These are phyloP conservation scores for Ceratobasidium sp. DNA, from an alignment of 1,284 basidiomycete genomes.

Conservation along the genomic window DNA sequence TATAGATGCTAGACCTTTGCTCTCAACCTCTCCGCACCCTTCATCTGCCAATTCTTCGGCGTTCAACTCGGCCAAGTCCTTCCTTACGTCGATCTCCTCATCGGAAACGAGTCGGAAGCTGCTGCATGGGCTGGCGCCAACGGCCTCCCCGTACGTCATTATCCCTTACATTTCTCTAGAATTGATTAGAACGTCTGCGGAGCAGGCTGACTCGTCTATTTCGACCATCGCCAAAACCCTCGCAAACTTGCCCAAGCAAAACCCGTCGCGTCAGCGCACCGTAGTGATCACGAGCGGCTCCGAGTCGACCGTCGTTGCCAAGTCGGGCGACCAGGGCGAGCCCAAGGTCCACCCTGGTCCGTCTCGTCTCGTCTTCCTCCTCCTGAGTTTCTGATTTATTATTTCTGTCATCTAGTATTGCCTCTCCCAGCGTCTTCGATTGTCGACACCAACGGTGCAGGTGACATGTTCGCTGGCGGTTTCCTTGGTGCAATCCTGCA, in stretches of 20 bases:
- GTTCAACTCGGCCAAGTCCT: conserved; percentile 82
- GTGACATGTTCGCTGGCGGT: conserved; percentile 98
- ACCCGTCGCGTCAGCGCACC: conserved; percentile 76
- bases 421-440: conserved; percentile 75
- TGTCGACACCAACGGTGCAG: conserved; percentile 99
- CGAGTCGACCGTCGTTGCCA: conserved; percentile 82
- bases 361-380: conserved; percentile 50
- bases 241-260: conserved; percentile 74
- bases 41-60: conserved; percentile 96
- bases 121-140: conserved; percentile 83
- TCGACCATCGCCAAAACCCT: conserved; percentile 76
- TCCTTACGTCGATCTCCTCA: conserved; percentile 85
- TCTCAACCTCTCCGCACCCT: conserved; percentile 96
- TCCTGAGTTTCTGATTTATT: conserved; percentile 63
- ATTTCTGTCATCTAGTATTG: conserved; percentile 61
- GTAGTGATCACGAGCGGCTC: conserved; percentile 95
- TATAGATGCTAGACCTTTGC: conserved; percentile 72
- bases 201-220: conserved; percentile 69
- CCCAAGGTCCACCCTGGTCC: conserved; percentile 58
- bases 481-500: conserved; percentile 88
- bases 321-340: conserved; percentile 65
- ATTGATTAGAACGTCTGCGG: conserved; percentile 57
- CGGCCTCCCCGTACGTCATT: conserved; percentile 57
- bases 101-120: conserved; percentile 96
- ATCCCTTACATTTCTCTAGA: background rate